Evolutionary conservation across 768 basidiomycete species (phyloP).

Genomic region (Phallus indusiatus): DNA sequence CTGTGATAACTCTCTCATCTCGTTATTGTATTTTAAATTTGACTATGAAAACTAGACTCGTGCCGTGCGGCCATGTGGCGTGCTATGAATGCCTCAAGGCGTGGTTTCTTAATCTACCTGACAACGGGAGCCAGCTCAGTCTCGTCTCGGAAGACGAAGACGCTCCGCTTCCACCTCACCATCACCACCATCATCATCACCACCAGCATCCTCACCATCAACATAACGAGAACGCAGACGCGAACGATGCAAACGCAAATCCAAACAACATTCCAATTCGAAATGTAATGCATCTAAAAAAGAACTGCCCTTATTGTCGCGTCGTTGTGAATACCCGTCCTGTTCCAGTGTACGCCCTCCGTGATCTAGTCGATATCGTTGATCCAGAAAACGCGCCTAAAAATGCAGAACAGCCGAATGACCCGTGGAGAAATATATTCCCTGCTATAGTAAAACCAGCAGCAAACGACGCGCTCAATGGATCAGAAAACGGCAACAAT

Average conservation of each 20-base stretch:
- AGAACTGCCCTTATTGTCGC: slow-evolving; percentile 4
- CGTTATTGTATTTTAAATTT: background rate
- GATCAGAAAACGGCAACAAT: too few relatives aligned
- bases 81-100: slow-evolving; percentile 2
- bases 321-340: background rate
- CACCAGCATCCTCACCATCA: background rate
- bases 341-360: background rate
- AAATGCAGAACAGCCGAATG: background rate
- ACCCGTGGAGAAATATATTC: slow-evolving; percentile 2
- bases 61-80: slow-evolving; percentile 4
- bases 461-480: too few relatives aligned
- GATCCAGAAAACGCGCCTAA: background rate
- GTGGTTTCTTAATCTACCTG: background rate
- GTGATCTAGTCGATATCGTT: background rate
- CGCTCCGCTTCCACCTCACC: background rate
- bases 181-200: background rate
- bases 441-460: background rate
- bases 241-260: background rate
- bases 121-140: background rate
- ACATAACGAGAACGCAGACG: background rate
- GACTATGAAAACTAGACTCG: background rate
- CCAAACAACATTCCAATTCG: background rate
- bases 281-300: background rate
- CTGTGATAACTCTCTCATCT: background rate
- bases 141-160: background rate